phyloP scores from a whole-genome alignment of 345 rosid genomes.

The Rubroshorea leprosula region DNA sequence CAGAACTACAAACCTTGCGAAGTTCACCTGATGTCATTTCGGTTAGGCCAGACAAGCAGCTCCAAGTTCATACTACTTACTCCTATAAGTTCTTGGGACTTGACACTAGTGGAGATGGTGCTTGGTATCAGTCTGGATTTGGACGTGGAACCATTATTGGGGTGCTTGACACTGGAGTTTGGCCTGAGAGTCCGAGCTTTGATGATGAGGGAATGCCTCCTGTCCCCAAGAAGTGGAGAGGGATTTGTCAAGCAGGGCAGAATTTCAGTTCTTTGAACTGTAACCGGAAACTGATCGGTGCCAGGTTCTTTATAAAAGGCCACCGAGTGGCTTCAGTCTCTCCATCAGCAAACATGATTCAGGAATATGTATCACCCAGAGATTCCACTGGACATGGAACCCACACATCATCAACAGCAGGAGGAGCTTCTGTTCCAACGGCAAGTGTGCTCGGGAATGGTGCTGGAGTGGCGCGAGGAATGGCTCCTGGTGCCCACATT shows the following conservation, averaged over 20 bases:
- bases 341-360: slow-evolving; percentile 31
- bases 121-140: slow-evolving; percentile 57
- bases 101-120: slow-evolving; percentile 28
- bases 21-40: slow-evolving; percentile 59
- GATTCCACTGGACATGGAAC: slow-evolving; percentile 90
- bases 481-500: slow-evolving; percentile 83
- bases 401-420: slow-evolving; percentile 84
- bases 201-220: slow-evolving; percentile 68
- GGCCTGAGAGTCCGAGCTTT: slow-evolving; percentile 95
- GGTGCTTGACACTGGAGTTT: slow-evolving; percentile 78
- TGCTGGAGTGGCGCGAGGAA: slow-evolving; percentile 76
- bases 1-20: slow-evolving; percentile 40
- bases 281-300: slow-evolving; percentile 78
- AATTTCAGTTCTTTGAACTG: slow-evolving; percentile 50
- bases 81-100: slow-evolving; percentile 86
- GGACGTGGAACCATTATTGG: slow-evolving; percentile 69
- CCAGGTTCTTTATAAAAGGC: slow-evolving; percentile 77
- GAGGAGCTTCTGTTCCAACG: slow-evolving; percentile 59
- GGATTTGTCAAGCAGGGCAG: slow-evolving; percentile 75
- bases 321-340: slow-evolving; percentile 49
- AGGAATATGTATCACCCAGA: slow-evolving; percentile 65
- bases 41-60: slow-evolving; percentile 59
- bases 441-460: slow-evolving; percentile 72
- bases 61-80: slow-evolving; percentile 74
- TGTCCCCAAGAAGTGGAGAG: slow-evolving; percentile 65